Conservation (phyloP, 352 stramenopile species). For the Phytophthora sp. region DNA sequence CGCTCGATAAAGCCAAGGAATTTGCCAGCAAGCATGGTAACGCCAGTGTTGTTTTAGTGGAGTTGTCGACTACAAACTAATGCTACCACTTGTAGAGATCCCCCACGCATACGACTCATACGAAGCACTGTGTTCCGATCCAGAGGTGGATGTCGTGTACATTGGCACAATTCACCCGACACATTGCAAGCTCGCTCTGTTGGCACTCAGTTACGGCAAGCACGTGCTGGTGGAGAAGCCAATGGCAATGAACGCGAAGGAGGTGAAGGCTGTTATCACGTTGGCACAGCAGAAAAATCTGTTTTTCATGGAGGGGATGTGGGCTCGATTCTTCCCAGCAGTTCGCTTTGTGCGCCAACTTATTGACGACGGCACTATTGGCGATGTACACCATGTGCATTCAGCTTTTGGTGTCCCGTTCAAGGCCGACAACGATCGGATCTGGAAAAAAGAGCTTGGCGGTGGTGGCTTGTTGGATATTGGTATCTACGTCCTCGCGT, state of each 20-base stretch:
- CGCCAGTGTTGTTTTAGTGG: constrained; percentile 11
- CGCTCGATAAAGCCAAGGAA: constrained; percentile 46
- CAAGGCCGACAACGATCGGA: constrained; percentile 49
- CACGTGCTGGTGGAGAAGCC: constrained; percentile 93
- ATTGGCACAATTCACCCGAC: constrained; percentile 73
- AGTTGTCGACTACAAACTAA: background rate
- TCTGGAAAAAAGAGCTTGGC: constrained; percentile 75
- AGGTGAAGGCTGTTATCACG: constrained; percentile 63
- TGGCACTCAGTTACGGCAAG: constrained; percentile 79
- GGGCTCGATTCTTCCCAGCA: constrained; percentile 86
- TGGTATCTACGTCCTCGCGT: constrained; percentile 82
- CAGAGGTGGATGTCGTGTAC: background rate
- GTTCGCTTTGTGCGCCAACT: constrained; percentile 57
- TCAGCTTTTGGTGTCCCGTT: constrained; percentile 33
- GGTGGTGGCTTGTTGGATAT: constrained; percentile 83
- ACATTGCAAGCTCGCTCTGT: constrained; percentile 64
- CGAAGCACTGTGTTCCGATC: constrained; percentile 7
- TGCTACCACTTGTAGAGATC: constrained; percentile 21
- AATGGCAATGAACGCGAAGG: constrained; percentile 76
- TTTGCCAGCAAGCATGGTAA: constrained; percentile 51
- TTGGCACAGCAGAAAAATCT: constrained; percentile 22
- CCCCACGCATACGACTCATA: constrained; percentile 75
- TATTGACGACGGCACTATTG: constrained; percentile 45
- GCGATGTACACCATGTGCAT: constrained; percentile 57
- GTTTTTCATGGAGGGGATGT: constrained; percentile 85